These are phyloP conservation scores for Floccularia luteovirens DNA, from an alignment of 768 basidiomycete genomes.

Conservation along the genomic window DNA sequence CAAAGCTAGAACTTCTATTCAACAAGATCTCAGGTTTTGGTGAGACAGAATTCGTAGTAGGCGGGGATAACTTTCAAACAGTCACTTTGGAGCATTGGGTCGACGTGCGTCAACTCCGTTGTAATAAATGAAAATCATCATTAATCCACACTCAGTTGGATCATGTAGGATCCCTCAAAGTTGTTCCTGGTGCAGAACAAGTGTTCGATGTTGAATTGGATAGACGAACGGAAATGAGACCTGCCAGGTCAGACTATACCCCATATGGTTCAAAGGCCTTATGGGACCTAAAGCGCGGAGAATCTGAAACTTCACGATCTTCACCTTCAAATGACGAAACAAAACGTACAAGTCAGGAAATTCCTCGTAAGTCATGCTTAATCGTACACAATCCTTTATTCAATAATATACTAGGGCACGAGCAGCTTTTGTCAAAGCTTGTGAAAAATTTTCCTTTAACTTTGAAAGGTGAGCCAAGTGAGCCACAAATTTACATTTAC, in stretches of 20 bases:
- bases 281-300: no score
- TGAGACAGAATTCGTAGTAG: slow-evolving; percentile 9
- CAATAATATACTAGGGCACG: no score
- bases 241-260: slow-evolving; percentile 20
- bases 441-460: slow-evolving; percentile 35
- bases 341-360: no score
- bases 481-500: background rate
- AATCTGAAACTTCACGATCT: no score
- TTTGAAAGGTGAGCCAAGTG: slow-evolving; percentile 21
- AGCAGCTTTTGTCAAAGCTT: slow-evolving; percentile 21
- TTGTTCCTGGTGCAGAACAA: slow-evolving; percentile 39
- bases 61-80: slow-evolving; percentile 15
- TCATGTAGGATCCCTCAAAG: slow-evolving; percentile 20
- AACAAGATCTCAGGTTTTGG: slow-evolving; percentile 18
- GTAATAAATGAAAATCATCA: background rate
- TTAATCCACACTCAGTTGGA: slow-evolving; percentile 27
- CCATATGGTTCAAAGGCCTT: slow-evolving; percentile 24
- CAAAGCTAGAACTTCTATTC: slow-evolving; percentile 38
- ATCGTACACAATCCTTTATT: no score
- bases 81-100: slow-evolving; percentile 47
- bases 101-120: slow-evolving; percentile 25
- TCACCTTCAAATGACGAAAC: no score
- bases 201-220: slow-evolving; percentile 47
- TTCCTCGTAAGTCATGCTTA: no score
- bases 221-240: slow-evolving; percentile 31